phyloP scores from a whole-genome alignment of 192 early-diverging fungal species.

The Kickxella alabastrina region DNA sequence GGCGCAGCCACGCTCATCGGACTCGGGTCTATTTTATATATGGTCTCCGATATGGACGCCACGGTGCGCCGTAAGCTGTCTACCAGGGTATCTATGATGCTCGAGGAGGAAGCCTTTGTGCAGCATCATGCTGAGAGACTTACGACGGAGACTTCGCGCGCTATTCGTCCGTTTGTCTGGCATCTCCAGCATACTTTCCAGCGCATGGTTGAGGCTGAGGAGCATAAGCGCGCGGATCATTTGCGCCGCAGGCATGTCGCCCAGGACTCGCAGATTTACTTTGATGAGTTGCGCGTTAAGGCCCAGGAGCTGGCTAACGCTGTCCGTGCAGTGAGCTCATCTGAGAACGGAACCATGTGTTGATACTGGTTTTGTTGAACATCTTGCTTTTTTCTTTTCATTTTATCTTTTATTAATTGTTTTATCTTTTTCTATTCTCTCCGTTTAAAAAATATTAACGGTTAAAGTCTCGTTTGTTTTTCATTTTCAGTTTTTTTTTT shows the following conservation, averaged over 20 bases:
- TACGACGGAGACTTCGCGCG: conserved; percentile 59
- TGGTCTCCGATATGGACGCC: conserved; percentile 66
- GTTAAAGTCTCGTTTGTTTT: neutral
- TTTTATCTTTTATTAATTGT: neutral
- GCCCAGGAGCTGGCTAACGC: conserved; percentile 54
- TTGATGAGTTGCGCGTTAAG: conserved; percentile 59
- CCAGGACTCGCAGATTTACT: conserved; percentile 65
- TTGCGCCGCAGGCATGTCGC: conserved; percentile 55
- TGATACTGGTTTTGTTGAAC: neutral
- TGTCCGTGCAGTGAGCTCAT: conserved; percentile 33
- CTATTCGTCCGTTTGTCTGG: conserved; percentile 66
- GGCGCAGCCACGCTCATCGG: conserved; percentile 36
- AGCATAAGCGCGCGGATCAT: conserved; percentile 59
- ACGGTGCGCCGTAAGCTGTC: conserved; percentile 69
- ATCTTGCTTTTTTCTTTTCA: neutral
- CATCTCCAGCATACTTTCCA: conserved; percentile 67
- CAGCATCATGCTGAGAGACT: conserved; percentile 63
- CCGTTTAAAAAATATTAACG: neutral
- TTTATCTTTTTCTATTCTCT: neutral
- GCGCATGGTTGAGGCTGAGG: conserved; percentile 68
- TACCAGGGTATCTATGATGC: conserved; percentile 50
- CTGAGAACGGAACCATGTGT: conserved; percentile 7
- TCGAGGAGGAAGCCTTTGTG: conserved; percentile 54
- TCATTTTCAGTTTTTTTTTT: neutral
- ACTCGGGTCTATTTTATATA: conserved; percentile 58